Conservation (phyloP, 495 filamentous ascomycete species). For the Trypethelium eluteriae region DNA sequence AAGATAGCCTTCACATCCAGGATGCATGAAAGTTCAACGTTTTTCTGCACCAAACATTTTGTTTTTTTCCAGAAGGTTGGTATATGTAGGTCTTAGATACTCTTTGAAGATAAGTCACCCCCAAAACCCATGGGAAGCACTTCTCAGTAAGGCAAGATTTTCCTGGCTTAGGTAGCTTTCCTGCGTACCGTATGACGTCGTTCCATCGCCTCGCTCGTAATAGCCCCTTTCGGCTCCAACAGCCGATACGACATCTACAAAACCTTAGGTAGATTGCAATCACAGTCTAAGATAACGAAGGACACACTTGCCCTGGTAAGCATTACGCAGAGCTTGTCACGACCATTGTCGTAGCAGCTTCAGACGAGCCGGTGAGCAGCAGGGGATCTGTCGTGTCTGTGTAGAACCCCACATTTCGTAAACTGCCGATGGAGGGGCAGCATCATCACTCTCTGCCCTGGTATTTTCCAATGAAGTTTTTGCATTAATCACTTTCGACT, state of each 20-base stretch:
- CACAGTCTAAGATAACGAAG: background rate
- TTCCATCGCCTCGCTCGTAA: background rate
- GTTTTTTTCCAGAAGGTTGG: background rate
- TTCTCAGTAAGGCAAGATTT: background rate
- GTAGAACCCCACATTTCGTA: background rate
- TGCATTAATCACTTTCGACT: background rate
- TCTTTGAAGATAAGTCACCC: background rate
- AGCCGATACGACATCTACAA: background rate
- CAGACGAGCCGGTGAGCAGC: background rate
- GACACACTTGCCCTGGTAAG: background rate
- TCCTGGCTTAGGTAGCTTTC: background rate
- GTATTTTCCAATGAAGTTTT: background rate
- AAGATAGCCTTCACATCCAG: too few relatives aligned
- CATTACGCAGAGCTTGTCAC: too few relatives aligned
- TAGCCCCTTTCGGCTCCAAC: background rate
- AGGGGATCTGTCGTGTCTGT: too few relatives aligned
- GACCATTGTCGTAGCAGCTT: too few relatives aligned
- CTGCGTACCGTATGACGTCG: background rate
- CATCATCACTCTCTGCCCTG: background rate
- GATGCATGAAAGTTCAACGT: too few relatives aligned
- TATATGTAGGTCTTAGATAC: background rate
- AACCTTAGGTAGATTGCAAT: background rate
- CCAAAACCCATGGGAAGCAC: background rate
- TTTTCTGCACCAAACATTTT: too few relatives aligned
- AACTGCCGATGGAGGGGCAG: conserved; percentile 8